Evolutionary conservation across 192 early-diverging fungal genomes (phyloP), one percentile per base, ranked within the genome.

Genomic region (Backusella circina): DNA sequence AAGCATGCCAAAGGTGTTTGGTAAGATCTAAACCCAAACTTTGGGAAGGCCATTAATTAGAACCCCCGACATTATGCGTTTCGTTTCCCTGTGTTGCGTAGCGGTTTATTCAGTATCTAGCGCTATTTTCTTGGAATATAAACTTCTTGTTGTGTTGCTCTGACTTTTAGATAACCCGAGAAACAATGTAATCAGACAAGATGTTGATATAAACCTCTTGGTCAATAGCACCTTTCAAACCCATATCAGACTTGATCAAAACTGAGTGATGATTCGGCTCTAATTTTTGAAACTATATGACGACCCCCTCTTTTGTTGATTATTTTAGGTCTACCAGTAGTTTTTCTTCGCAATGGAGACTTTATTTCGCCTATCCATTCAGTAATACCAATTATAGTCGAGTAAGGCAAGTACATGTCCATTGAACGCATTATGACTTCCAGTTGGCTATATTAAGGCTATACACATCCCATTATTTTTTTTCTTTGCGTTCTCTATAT

Each of bases 11-110:
- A 28, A 72, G 1, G 32, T 77, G 70, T 18, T 77, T 65, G 31
- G 50, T 77, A 8, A 31, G 76, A 26, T 77, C 72, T 5, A 72
- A 39, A 51, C 68, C 76, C 5, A 70, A 38, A 36, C 66, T 69
- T 72, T 77, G 70, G 5, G 76, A 36, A 18, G 70, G 76, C 70
- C 69, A 77, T 31, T 57, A 71, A 2, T 57, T 50, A 57, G 57
- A 71, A 4, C 47, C 47, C n/a, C 9, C 18, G n/a, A 71, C 51
- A 9, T 6, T 0, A 54, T 31, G 9, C 1, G 0, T 33, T 50
- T 71, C 31, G 15, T 71, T 71, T 28, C 31, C 57, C 47, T 18
- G 57, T 15, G 13, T 31, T 10, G 39, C 70, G 51, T 71, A 51
- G 12, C 12, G 8, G 0, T 0, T 26, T 54, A 47, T 71, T 54